Evolutionary conservation across 2,329 filamentous ascomycete species (phyloP).

Genomic region (Akanthomyces uredinophilus): DNA sequence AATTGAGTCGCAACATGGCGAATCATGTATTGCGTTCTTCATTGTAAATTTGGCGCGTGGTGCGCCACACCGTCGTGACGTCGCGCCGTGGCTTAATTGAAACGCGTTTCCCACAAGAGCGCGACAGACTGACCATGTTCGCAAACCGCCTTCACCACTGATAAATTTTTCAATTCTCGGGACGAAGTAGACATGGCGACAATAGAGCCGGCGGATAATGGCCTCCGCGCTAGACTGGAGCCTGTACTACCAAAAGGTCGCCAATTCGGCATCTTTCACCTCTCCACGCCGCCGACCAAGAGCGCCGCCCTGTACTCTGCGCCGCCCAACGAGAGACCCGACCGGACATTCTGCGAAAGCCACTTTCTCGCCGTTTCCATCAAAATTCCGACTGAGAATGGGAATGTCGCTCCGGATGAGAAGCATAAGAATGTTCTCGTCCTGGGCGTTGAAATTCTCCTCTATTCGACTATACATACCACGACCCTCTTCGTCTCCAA

Average conservation of each 20-base stretch:
- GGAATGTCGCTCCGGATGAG: conserved; percentile 8
- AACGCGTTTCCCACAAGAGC: conserved; percentile 5
- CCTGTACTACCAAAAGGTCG: conserved; percentile 48
- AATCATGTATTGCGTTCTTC: neutral
- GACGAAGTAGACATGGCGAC: neutral
- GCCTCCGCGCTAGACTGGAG: conserved; percentile 30
- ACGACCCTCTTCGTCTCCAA: conserved; percentile 95
- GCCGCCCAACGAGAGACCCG: conserved; percentile 63
- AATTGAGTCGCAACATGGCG: too few relatives aligned
- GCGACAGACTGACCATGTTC: neutral
- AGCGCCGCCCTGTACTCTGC: conserved; percentile 74
- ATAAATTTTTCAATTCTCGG: neutral
- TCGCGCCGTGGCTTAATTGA: conserved; percentile 12
- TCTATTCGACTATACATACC: conserved; percentile 75
- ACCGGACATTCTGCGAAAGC: conserved; percentile 79
- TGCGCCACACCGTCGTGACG: neutral
- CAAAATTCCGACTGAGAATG: conserved; percentile 20
- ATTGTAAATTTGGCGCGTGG: neutral
- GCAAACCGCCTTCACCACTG: neutral
- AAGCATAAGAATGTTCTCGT: conserved; percentile 55
- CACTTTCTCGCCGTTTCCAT: conserved; percentile 63
- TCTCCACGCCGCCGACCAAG: conserved; percentile 76
- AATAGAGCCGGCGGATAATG: neutral
- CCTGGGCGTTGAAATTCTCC: conserved; percentile 78
- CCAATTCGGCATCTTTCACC: conserved; percentile 70